Evolutionary conservation across 805 yeast species (phyloP), one percentile per base, ranked within the genome.

Genomic region (Kazachstania taianensis): DNA sequence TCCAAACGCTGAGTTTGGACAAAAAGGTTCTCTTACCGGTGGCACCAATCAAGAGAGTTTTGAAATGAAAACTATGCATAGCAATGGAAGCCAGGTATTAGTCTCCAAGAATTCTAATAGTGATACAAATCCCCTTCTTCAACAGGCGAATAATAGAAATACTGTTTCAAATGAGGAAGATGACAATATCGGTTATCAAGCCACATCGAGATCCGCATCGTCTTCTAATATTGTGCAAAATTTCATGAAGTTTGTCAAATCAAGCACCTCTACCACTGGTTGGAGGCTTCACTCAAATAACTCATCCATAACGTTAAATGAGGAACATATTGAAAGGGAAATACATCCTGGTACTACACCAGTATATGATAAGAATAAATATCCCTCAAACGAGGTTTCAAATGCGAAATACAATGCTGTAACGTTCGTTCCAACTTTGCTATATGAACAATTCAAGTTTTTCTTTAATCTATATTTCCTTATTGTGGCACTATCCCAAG

Each of bases 361-460:
- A 5, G 40, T 55, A 13, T 54, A 55, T 31, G 62, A 55, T 31
- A 52, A 49, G 32, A 52, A 55, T 32, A 55, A 48, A 32, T 65
- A 62, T 38, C 65, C 92, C 2, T 62, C 84, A 9, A 92, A 92
- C 56, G 83, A 92, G 5, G 72, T 92, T 10, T 82, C 94, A 32
- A 92, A 92, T 59, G 97, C 98, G 16, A 89, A 87, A 60, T 92
- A 92, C 61, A 83, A 83, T 48, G 83, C 92, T 2, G 55, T 85
- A 25, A 77, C 94, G 1, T 92, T 92, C 51, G 61, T 92, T 7
- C 99, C 99, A 3, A 69, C 84, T 29, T 76, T 92, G 37, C 69
- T 92, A 20, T 94, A 82, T 58, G 96, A 89, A 56, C 99, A 92
- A 66, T 92, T 92, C 75, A 86, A 87, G 63, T 89, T 92, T 58